Conservation (phyloP, 108 stramenopile genomes). For the Cyclotella baltica region DNA sequence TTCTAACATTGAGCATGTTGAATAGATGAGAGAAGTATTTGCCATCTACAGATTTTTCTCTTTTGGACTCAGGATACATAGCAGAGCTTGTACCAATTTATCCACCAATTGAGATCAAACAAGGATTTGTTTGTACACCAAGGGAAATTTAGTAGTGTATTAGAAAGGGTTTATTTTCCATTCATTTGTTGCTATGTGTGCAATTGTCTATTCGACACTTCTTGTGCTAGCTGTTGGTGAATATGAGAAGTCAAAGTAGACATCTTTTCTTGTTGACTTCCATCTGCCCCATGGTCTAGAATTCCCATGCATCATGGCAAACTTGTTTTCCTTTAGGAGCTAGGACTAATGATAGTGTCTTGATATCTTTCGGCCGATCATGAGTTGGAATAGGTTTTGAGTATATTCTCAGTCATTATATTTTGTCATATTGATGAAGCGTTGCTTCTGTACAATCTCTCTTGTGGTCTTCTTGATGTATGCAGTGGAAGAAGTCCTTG, state of each 20-base stretch:
- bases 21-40: background rate
- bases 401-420: background rate
- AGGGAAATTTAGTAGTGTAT: background rate
- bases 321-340: constrained; percentile 4
- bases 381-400: background rate
- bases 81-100: constrained; percentile 1
- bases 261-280: constrained; percentile 7
- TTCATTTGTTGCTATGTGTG: background rate
- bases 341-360: background rate
- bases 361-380: background rate
- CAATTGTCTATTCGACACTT: background rate
- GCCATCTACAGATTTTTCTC: background rate
- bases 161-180: background rate
- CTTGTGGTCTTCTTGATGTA: background rate
- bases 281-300: background rate
- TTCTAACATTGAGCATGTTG: background rate
- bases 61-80: background rate
- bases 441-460: constrained; percentile 2
- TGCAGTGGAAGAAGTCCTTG: background rate
- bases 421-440: constrained; percentile 1
- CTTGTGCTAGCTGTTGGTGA: constrained; percentile 11
- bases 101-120: background rate
- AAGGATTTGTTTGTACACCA: background rate
- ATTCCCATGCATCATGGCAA: background rate
- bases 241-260: constrained; percentile 8